Percentiles rank a stretch among this genome's conserved stretches.
These are phyloP conservation scores for Rhodotorula sp. DNA, from an alignment of 1,284 basidiomycete species.

Conservation along the genomic window DNA sequence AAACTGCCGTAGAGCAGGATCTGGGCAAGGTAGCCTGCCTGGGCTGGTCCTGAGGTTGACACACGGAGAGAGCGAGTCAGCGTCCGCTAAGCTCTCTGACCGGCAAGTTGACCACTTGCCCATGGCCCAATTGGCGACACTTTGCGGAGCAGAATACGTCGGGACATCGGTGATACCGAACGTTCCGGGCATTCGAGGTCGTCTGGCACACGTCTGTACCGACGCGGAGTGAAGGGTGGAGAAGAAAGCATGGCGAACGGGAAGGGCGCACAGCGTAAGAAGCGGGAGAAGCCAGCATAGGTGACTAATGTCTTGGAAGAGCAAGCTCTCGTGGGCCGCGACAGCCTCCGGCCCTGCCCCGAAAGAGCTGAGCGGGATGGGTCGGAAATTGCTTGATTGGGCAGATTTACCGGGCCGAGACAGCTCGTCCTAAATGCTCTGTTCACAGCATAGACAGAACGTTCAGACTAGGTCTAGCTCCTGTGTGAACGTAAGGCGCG, in stretches of 20 bases:
- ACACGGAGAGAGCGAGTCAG: neutral
- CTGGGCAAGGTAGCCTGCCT: conserved; percentile 8
- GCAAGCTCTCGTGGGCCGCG: neutral
- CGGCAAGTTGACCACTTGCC: neutral
- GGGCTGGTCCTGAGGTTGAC: neutral
- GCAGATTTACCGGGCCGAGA: neutral
- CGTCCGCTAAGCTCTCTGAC: neutral
- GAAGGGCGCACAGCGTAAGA: neutral
- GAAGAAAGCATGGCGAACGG: neutral
- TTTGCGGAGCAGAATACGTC: neutral
- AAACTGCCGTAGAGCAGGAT: conserved; percentile 11
- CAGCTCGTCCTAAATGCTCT: too few relatives aligned
- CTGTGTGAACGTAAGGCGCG: neutral
- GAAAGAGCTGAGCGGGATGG: neutral
- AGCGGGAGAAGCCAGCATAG: neutral
- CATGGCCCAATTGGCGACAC: neutral
- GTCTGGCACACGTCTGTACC: neutral
- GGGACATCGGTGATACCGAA: neutral
- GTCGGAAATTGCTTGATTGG: neutral
- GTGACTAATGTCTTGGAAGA: neutral
- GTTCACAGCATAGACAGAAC: conserved; percentile 23
- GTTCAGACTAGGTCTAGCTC: conserved; percentile 20
- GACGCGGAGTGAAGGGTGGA: neutral
- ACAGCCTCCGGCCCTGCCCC: too few relatives aligned
- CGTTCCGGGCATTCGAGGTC: neutral